These are phyloP conservation scores for Phytophthora litchii DNA, from an alignment of 352 stramenopile genomes.

Conservation along the genomic window DNA sequence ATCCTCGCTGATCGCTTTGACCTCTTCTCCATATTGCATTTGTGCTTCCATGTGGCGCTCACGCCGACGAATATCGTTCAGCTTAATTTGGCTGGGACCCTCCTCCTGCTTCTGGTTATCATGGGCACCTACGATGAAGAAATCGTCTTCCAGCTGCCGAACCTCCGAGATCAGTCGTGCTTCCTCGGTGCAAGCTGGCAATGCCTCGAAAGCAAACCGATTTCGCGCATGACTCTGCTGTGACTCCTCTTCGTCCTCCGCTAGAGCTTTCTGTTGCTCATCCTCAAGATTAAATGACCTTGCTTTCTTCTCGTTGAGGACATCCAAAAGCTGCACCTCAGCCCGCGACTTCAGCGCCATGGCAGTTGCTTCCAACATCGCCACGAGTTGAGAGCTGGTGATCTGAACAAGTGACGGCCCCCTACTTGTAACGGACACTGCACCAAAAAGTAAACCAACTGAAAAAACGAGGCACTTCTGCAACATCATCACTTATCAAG, in stretches of 20 bases:
- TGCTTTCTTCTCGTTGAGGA: slow-evolving; percentile 59
- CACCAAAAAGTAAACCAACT: slow-evolving; percentile 7
- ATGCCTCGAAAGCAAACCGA: slow-evolving; percentile 26
- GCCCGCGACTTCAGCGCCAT: slow-evolving; percentile 54
- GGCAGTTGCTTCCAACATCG: slow-evolving; percentile 21
- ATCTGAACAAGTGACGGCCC: slow-evolving; percentile 4
- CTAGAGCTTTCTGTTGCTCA: slow-evolving; percentile 46
- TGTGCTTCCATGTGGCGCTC: slow-evolving; percentile 64
- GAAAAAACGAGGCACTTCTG: slow-evolving; percentile 14
- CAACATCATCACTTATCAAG: background rate
- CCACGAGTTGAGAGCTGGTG: background rate
- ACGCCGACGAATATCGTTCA: slow-evolving; percentile 59
- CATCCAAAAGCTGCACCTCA: slow-evolving; percentile 56
- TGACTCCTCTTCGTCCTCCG: slow-evolving; percentile 18
- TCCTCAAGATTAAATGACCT: slow-evolving; percentile 45
- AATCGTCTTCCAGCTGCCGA: slow-evolving; percentile 56
- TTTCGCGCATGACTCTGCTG: slow-evolving; percentile 16
- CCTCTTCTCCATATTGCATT: slow-evolving; percentile 47
- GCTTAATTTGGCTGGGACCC: slow-evolving; percentile 50
- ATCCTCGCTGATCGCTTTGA: slow-evolving; percentile 67
- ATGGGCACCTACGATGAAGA: slow-evolving; percentile 25
- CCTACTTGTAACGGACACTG: slow-evolving; percentile 30
- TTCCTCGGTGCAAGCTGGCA: slow-evolving; percentile 31
- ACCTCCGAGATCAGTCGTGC: slow-evolving; percentile 59
- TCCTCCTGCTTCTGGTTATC: slow-evolving; percentile 12